Percentiles rank a stretch among this genome's conserved stretches.
Conservation (phyloP, 2,329 filamentous ascomycete genomes). For the Daldinia sp. region DNA sequence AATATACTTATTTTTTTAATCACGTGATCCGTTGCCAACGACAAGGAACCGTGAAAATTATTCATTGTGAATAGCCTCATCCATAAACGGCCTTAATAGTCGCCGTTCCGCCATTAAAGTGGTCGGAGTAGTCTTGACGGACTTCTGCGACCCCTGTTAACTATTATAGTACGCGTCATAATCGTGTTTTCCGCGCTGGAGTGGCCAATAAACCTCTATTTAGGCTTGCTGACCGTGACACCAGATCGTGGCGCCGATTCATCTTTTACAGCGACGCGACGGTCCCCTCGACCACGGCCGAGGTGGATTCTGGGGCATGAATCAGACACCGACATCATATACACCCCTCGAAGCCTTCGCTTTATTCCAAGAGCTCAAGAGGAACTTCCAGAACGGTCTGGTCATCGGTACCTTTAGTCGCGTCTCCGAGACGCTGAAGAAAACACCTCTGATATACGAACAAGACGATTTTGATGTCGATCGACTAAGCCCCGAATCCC, state of each 20-base stretch:
- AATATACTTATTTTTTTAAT: constrained; percentile 29
- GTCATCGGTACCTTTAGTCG: constrained; percentile 71
- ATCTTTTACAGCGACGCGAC: constrained; percentile 61
- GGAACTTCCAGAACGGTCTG: constrained; percentile 72
- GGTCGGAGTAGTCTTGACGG: constrained; percentile 41
- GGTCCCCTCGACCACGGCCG: constrained; percentile 64
- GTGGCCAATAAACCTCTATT: constrained; percentile 10
- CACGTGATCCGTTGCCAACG: constrained; percentile 44
- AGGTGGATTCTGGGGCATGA: constrained; percentile 65
- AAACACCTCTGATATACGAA: constrained; percentile 75
- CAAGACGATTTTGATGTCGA: constrained; percentile 75
- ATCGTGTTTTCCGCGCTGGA: constrained; percentile 26
- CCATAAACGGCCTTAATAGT: constrained; percentile 36
- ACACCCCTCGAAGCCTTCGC: constrained; percentile 87
- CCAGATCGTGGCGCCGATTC: constrained; percentile 63
- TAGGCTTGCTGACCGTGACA: constrained; percentile 39
- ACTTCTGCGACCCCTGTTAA: constrained; percentile 25
- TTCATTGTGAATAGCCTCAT: constrained; percentile 45
- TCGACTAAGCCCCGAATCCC: constrained; percentile 78
- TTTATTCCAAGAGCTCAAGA: constrained; percentile 80
- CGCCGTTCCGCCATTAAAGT: constrained; percentile 38
- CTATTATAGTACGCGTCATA: constrained; percentile 42
- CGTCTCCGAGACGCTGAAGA: constrained; percentile 78
- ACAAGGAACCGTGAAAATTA: constrained; percentile 39
- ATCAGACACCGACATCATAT: constrained; percentile 68